phyloP scores from a whole-genome alignment of 1,284 basidiomycete species.

The Rhodofomes roseus region DNA sequence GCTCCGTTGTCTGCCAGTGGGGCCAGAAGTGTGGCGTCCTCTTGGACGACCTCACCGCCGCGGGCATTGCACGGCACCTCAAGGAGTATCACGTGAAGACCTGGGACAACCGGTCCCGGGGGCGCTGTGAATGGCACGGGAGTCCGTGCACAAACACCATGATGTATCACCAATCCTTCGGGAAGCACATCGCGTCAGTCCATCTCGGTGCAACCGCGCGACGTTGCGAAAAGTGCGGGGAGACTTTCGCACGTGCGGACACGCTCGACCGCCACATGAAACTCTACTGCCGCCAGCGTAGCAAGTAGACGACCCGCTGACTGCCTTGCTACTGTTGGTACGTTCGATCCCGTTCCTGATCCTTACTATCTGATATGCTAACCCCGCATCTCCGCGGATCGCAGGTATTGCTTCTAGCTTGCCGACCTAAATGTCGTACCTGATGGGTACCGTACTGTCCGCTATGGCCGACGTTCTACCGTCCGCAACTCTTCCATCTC shows the following conservation, averaged over 20 bases:
- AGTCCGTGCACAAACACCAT: neutral
- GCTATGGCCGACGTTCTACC: no score
- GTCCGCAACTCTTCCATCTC: no score
- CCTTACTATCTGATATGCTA: neutral
- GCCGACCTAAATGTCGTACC: no score
- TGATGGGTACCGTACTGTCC: no score
- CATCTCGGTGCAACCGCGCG: slow-evolving; percentile 5
- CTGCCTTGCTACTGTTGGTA: neutral
- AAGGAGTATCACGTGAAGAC: neutral
- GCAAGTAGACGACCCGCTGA: neutral
- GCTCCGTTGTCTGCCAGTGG: neutral
- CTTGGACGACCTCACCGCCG: slow-evolving; percentile 5
- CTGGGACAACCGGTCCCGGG: slow-evolving; percentile 1
- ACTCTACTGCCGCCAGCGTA: neutral
- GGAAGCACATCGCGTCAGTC: slow-evolving; percentile 8
- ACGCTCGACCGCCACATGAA: slow-evolving; percentile 5
- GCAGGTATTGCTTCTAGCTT: no score
- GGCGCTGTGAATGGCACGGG: slow-evolving; percentile 3
- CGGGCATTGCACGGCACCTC: slow-evolving; percentile 8
- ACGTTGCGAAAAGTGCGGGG: slow-evolving; percentile 3
- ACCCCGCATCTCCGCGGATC: neutral
- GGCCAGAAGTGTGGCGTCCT: neutral
- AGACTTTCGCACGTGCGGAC: slow-evolving; percentile 3
- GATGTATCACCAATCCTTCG: slow-evolving; percentile 4
- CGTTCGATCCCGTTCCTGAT: neutral